phyloP scores from a whole-genome alignment of 345 rosid species.

The Syzygium jambos region DNA sequence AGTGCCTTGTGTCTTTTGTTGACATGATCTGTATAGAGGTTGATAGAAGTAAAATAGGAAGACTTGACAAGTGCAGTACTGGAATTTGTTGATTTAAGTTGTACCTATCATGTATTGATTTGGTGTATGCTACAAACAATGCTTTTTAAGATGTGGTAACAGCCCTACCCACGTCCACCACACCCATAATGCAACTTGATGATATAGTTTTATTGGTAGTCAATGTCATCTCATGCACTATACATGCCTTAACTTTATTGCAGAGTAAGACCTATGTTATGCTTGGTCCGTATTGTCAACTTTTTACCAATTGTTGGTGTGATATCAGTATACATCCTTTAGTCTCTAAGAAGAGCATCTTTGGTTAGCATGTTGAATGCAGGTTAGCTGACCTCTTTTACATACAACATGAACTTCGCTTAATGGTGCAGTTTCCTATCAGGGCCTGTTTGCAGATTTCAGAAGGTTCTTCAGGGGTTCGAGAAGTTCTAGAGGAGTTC shows the following conservation, averaged over 20 bases:
- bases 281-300: background rate
- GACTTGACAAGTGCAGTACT: background rate
- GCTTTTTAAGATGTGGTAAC: background rate
- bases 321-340: background rate
- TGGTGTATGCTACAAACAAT: background rate
- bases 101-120: background rate
- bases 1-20: too few species aligned
- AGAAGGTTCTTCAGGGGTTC: slow-evolving; percentile 35
- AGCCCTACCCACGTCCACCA: background rate
- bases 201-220: background rate
- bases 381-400: background rate
- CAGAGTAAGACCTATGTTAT: background rate
- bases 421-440: background rate
- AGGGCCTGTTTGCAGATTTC: slow-evolving; percentile 80
- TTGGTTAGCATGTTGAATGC: background rate
- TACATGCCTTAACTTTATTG: background rate
- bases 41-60: too few species aligned
- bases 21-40: too few species aligned
- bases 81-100: background rate
- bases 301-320: background rate
- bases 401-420: background rate
- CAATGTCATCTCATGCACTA: background rate
- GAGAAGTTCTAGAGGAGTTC: slow-evolving; percentile 66
- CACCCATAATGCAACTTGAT: background rate
- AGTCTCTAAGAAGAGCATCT: background rate